Base-by-base conservation (phyloP, 2,329 filamentous ascomycete species). In the Thielaviopsis euricoi region DNA sequence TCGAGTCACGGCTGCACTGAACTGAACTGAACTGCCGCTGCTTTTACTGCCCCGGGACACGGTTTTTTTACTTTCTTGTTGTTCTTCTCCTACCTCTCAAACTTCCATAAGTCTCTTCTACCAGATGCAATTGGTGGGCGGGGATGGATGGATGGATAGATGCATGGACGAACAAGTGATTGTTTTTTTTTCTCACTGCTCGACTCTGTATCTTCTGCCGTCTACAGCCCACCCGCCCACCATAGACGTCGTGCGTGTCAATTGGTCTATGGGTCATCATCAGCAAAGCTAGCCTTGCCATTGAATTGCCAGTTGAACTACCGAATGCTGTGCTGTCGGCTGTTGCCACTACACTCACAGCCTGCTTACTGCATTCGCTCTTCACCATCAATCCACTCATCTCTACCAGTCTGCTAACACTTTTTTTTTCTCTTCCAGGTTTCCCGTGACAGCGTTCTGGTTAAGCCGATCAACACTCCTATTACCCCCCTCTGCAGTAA, bases 401-500 rank as follows among this genome's bases (percentile, higher is more conserved):
- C 49, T 23, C 23, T 7, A 13, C n/a, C 49, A 22, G 1, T 17
- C 22, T 54, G 23, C 48, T 19, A 46, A 21, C 29, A n/a, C 19
- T 52, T 7, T 25, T 46, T 29, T 33, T 51, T 12, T 17, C 33
- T 53, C 15, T 59, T 13, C 26, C 29, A 98, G 93, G 78, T 97
- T 65, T 86, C 94, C 72, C 89, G 90, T 65, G 90, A 97, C 73
- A 95, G 87, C 68, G 88, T 96, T 57, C 86, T 98, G 50, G 93
- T 98, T 66, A 97, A 97, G 75, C 93, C 93, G 4, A 86, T 96
- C 75, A 98, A 97, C 75, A 98, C 93, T 52, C 93, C 93, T 58
- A 98, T 98, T 69, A 98, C 93, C 64, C 93, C 93, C 61, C 80
- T 98, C 56, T 98, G 93, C 82, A 98, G 90, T 96, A 85, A 85